phyloP scores from a whole-genome alignment of 2,329 filamentous ascomycete genomes.

The Byssochlamys sp. region DNA sequence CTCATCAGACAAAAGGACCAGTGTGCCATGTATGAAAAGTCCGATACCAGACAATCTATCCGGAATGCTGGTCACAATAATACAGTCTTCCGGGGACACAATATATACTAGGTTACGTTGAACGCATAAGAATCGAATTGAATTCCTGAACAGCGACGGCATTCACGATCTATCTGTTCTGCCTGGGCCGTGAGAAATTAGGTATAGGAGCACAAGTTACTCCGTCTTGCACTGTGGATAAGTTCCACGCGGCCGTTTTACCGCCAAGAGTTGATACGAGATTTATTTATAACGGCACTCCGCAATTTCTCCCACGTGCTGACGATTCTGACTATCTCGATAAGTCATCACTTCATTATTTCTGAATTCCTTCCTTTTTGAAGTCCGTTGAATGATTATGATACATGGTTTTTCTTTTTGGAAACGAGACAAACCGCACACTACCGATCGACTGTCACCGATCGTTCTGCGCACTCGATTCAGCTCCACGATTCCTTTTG shows the following conservation, averaged over 20 bases:
- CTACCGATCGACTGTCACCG: conserved; percentile 42
- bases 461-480: conserved; percentile 77
- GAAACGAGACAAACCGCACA: neutral
- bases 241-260: neutral
- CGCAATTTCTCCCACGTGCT: neutral
- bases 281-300: neutral
- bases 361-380: neutral
- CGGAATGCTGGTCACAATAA: neutral
- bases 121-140: neutral
- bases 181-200: neutral
- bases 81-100: too few species aligned
- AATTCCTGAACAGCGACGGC: neutral
- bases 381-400: neutral
- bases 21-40: neutral
- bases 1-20: neutral
- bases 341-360: neutral
- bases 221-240: neutral
- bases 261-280: neutral
- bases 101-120: neutral
- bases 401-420: neutral
- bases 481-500: conserved; percentile 67
- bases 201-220: neutral
- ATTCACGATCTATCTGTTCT: neutral
- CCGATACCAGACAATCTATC: neutral
- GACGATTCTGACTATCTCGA: neutral